Percentiles rank a stretch among this genome's conserved stretches.
phyloP scores from a whole-genome alignment of 768 basidiomycete genomes.

The Tylopilus sp. region DNA sequence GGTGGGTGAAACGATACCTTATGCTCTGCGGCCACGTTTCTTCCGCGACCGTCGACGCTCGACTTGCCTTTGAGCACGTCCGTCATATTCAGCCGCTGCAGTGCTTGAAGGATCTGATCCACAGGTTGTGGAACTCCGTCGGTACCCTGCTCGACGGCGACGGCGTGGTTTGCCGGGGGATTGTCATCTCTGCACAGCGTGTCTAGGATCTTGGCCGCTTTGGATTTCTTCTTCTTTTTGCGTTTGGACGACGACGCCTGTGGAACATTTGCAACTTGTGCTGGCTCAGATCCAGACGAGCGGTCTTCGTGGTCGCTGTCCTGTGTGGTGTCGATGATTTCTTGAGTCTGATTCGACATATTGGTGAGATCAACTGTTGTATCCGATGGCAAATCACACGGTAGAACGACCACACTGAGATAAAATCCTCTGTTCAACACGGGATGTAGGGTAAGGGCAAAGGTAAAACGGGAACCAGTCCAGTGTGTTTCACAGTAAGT shows the following conservation, averaged over 20 bases:
- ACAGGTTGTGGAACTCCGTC: constrained; percentile 48
- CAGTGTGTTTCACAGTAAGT: too few relatives aligned
- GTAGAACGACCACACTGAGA: too few relatives aligned
- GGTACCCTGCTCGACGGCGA: constrained; percentile 53
- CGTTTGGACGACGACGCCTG: constrained; percentile 46
- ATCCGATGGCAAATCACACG: too few relatives aligned
- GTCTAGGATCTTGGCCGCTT: constrained; percentile 51
- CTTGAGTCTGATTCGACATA: constrained; percentile 37
- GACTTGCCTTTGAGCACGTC: constrained; percentile 82
- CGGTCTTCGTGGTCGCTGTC: constrained; percentile 35
- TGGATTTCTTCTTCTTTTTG: constrained; percentile 91
- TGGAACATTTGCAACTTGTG: constrained; percentile 16
- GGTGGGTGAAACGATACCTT: constrained; percentile 57
- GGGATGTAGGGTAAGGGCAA: too few relatives aligned
- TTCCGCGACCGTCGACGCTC: constrained; percentile 69
- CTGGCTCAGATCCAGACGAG: constrained; percentile 31
- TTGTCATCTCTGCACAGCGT: constrained; percentile 50
- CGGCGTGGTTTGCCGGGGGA: constrained; percentile 58
- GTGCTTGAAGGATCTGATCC: constrained; percentile 62
- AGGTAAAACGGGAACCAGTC: too few relatives aligned
- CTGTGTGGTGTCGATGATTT: constrained; percentile 38
- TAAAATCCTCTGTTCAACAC: too few relatives aligned
- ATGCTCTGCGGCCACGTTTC: constrained; percentile 82
- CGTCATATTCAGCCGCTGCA: constrained; percentile 80
- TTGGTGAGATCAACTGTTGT: constrained; percentile 4